Evolutionary conservation across 1,284 basidiomycete genomes (phyloP).

Genomic region (Ceratobasidium sp.): DNA sequence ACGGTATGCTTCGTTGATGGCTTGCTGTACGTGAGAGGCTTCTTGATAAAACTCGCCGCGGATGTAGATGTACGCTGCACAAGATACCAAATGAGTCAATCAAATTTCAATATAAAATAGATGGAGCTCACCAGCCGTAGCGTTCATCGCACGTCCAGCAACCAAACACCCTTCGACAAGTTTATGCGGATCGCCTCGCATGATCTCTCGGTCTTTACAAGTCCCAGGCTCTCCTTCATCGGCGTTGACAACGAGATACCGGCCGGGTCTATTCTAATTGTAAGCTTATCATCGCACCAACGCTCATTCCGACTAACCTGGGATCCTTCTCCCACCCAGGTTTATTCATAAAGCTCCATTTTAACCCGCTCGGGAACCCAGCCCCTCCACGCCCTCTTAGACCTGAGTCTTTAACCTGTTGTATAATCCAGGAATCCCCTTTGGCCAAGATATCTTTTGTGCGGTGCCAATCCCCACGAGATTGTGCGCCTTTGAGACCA

Average conservation of each 20-base stretch:
- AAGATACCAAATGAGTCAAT: not conserved
- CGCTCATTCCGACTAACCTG: constrained; percentile 64
- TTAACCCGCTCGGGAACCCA: constrained; percentile 96
- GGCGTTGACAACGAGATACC: constrained; percentile 97
- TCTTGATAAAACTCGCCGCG: constrained; percentile 99
- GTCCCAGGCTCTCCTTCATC: constrained; percentile 99
- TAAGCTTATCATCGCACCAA: not conserved
- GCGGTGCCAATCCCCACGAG: constrained; percentile 96
- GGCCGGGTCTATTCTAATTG: constrained; percentile 69
- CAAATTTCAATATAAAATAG: too few relatives aligned
- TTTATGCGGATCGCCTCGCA: constrained; percentile 98
- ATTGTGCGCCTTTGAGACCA: constrained; percentile 90
- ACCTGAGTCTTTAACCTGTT: constrained; percentile 95
- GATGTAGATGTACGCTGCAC: constrained; percentile 97
- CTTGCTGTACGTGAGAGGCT: constrained; percentile 92
- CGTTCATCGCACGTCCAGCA: constrained; percentile 98
- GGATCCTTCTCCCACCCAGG: constrained; percentile 97
- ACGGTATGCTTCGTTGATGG: constrained; percentile 95
- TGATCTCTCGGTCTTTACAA: constrained; percentile 98
- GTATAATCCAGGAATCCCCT: constrained; percentile 96
- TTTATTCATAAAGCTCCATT: constrained; percentile 99
- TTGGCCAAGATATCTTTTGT: constrained; percentile 97
- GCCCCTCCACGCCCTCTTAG: constrained; percentile 96
- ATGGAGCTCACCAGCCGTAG: constrained; percentile 80
- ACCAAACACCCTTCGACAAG: constrained; percentile 98